phyloP scores from a whole-genome alignment of 257 asterid genomes.

The Lycium barbarum region DNA sequence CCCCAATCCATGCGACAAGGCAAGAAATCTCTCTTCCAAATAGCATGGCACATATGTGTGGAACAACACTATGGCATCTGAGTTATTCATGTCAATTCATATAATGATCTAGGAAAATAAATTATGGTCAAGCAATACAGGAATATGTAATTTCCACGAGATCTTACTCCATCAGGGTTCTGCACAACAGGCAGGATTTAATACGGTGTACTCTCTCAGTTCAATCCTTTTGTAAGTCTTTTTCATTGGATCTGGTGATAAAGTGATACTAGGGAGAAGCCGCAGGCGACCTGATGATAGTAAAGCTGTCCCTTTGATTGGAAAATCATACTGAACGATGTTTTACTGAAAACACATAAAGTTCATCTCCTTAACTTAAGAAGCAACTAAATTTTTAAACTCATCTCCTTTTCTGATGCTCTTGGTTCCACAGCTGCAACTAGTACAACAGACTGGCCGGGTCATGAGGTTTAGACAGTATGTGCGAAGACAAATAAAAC shows the following conservation, averaged over 20 bases:
- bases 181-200: neutral
- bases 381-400: neutral
- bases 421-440: neutral
- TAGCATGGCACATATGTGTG: neutral
- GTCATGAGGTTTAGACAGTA: neutral
- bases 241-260: neutral
- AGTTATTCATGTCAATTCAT: neutral
- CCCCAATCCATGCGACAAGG: neutral
- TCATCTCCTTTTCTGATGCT: neutral
- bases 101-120: neutral
- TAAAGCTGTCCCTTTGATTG: neutral
- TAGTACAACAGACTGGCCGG: neutral
- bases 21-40: neutral
- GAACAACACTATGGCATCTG: conserved; percentile 9
- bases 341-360: neutral
- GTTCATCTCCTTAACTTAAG: neutral
- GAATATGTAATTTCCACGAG: neutral
- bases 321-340: neutral
- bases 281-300: neutral
- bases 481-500: neutral
- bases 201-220: neutral
- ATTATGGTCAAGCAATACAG: neutral
- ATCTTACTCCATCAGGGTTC: neutral
- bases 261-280: neutral
- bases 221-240: neutral